These are phyloP conservation scores for Asparagopsis taxiformis DNA, from an alignment of 31 red algal genomes.

Conservation along the genomic window DNA sequence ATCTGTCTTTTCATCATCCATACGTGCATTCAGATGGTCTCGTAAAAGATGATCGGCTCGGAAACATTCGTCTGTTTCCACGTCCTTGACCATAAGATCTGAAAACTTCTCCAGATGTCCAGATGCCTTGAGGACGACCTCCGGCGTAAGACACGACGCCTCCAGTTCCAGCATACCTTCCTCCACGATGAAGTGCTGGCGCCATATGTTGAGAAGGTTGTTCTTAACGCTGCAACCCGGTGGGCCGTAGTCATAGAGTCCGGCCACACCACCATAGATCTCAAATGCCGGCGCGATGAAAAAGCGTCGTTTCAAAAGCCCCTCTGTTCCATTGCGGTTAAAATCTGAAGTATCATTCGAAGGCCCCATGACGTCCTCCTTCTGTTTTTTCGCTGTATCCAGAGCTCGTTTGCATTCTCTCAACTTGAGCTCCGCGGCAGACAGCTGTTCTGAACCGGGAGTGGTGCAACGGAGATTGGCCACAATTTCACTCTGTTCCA, in stretches of 20 bases:
- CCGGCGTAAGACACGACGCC: conserved; percentile 75
- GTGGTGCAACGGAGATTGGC: conserved; percentile 24
- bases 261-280: conserved; percentile 96
- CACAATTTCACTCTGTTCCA: conserved; percentile 46
- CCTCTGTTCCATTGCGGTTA: conserved; percentile 56
- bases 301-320: conserved; percentile 76
- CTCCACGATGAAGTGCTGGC: conserved; percentile 88
- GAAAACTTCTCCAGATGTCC: conserved; percentile 95
- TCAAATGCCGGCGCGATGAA: conserved; percentile 95
- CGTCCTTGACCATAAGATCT: conserved; percentile 89
- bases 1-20: conserved; percentile 9
- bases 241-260: conserved; percentile 97
- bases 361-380: conserved; percentile 6
- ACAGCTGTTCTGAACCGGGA: conserved; percentile 6
- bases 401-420: conserved; percentile 38
- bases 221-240: conserved; percentile 91
- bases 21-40: conserved; percentile 47
- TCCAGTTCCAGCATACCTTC: conserved; percentile 95
- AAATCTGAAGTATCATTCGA: conserved; percentile 13
- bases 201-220: conserved; percentile 81
- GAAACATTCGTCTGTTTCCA: conserved; percentile 62
- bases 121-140: conserved; percentile 72
- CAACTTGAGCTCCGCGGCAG: conserved; percentile 20
- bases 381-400: conserved; percentile 28
- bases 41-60: conserved; percentile 90